Conservation (phyloP, 768 basidiomycete species). For the Gautieria morchelliformis region DNA sequence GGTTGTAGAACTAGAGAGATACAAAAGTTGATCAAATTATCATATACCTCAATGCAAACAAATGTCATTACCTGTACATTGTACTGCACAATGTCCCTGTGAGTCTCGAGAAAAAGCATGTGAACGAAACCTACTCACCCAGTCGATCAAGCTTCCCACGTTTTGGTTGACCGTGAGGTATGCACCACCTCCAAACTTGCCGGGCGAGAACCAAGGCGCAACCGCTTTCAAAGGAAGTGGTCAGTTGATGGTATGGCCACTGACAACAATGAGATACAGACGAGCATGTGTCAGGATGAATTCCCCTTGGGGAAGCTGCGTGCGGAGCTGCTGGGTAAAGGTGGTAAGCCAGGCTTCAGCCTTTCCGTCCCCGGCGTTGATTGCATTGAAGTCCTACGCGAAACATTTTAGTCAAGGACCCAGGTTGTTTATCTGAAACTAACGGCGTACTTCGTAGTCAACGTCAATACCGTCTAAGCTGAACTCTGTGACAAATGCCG, state of each 20-base stretch:
- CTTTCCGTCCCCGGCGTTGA: slow-evolving; percentile 38
- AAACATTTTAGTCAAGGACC: neutral
- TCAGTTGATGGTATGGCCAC: neutral
- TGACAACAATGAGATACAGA: slow-evolving; percentile 11
- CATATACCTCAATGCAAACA: neutral
- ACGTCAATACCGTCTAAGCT: slow-evolving; percentile 64
- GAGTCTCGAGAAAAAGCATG: neutral
- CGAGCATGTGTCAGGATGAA: slow-evolving; percentile 30
- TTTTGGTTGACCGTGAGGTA: slow-evolving; percentile 29
- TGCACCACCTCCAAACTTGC: slow-evolving; percentile 29
- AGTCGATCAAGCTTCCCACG: slow-evolving; percentile 36
- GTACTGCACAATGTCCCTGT: slow-evolving; percentile 22
- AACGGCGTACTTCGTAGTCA: slow-evolving; percentile 46
- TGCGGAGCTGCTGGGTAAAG: slow-evolving; percentile 27
- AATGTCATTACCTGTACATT: slow-evolving; percentile 27
- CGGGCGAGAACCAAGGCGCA: slow-evolving; percentile 34
- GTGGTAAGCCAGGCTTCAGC: slow-evolving; percentile 39
- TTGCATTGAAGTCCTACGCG: slow-evolving; percentile 49
- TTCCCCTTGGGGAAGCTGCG: slow-evolving; percentile 24
- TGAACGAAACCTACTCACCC: slow-evolving; percentile 20
- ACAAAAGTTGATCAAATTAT: neutral
- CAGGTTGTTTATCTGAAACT: too few species aligned
- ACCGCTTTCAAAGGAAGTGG: slow-evolving; percentile 25
- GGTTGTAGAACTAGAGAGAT: slow-evolving; percentile 23
- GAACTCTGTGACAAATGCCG: slow-evolving; percentile 53